A percentile compares a stretch with the other conserved stretches of the same genome.
These are phyloP conservation scores for Kluyveromyces sp. DNA, from an alignment of 1,139 yeast species.

Conservation along the genomic window DNA sequence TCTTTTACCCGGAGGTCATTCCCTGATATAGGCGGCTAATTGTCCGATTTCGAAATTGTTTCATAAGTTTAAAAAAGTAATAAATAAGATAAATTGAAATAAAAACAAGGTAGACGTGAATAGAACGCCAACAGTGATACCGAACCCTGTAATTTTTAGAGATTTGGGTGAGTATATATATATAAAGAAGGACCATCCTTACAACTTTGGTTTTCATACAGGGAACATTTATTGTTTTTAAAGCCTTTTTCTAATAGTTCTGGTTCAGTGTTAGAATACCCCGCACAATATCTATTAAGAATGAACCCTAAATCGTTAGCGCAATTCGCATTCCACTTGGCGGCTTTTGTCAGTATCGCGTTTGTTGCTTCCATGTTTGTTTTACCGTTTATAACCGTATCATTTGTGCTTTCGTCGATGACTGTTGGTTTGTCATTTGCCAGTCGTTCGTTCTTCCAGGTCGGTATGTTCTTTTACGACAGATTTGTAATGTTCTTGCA, in stretches of 20 bases:
- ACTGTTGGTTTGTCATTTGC: slow-evolving; percentile 17
- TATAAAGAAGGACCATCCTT: too few species aligned
- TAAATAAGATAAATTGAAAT: too few species aligned
- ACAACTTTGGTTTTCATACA: too few species aligned
- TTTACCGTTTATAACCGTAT: slow-evolving; percentile 15
- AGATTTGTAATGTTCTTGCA: slow-evolving; percentile 10
- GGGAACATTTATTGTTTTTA: too few species aligned
- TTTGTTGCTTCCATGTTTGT: slow-evolving; percentile 14
- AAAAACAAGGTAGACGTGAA: too few species aligned
- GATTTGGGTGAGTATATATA: too few species aligned
- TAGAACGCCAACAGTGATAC: background rate
- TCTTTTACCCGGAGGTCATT: background rate
- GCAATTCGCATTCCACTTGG: slow-evolving; percentile 13
- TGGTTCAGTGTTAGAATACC: too few species aligned
- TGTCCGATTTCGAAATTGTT: background rate
- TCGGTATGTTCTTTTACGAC: slow-evolving; percentile 14
- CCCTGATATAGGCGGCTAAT: background rate
- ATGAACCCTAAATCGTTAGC: slow-evolving; percentile 13
- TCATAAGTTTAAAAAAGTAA: background rate
- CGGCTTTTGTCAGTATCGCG: slow-evolving; percentile 12
- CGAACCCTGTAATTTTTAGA: background rate
- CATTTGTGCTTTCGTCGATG: slow-evolving; percentile 17
- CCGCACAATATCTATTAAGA: background rate
- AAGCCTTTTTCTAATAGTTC: too few species aligned
- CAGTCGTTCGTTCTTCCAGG: slow-evolving; percentile 15